These are phyloP conservation scores for Lachnellula hyalina DNA, from an alignment of 2,329 filamentous ascomycete genomes.

Conservation along the genomic window DNA sequence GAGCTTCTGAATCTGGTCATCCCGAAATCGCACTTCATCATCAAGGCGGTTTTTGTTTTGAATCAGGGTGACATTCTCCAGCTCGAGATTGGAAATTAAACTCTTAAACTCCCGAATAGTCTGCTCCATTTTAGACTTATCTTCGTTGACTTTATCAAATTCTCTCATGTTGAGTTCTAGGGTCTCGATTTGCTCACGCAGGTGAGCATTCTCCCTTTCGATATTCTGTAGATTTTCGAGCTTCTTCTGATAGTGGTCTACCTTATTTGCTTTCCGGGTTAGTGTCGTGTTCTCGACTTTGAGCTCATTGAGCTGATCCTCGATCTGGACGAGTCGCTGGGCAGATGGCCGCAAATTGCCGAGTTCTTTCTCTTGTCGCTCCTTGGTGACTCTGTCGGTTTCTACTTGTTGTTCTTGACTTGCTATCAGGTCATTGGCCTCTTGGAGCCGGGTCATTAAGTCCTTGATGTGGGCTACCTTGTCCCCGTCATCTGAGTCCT, in stretches of 20 bases:
- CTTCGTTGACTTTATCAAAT: conserved; percentile 26
- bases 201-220: conserved; percentile 49
- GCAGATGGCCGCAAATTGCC: conserved; percentile 40
- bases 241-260: conserved; percentile 58
- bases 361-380: conserved; percentile 45
- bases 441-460: conserved; percentile 52
- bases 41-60: conserved; percentile 43
- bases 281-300: conserved; percentile 54
- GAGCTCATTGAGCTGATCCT: conserved; percentile 56
- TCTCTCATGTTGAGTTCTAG: conserved; percentile 43
- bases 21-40: conserved; percentile 35
- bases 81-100: conserved; percentile 30
- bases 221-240: conserved; percentile 51
- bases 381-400: conserved; percentile 39
- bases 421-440: conserved; percentile 68
- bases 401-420: conserved; percentile 63
- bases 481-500: conserved; percentile 43
- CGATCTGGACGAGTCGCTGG: conserved; percentile 45
- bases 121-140: conserved; percentile 30
- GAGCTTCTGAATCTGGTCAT: conserved; percentile 26
- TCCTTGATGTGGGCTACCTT: conserved; percentile 47
- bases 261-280: conserved; percentile 57
- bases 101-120: conserved; percentile 36
- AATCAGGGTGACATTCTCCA: conserved; percentile 28
- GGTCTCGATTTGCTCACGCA: conserved; percentile 51